Evolutionary conservation across 2,329 filamentous ascomycete genomes (phyloP).

Genomic region (Myrmaecium sp.): DNA sequence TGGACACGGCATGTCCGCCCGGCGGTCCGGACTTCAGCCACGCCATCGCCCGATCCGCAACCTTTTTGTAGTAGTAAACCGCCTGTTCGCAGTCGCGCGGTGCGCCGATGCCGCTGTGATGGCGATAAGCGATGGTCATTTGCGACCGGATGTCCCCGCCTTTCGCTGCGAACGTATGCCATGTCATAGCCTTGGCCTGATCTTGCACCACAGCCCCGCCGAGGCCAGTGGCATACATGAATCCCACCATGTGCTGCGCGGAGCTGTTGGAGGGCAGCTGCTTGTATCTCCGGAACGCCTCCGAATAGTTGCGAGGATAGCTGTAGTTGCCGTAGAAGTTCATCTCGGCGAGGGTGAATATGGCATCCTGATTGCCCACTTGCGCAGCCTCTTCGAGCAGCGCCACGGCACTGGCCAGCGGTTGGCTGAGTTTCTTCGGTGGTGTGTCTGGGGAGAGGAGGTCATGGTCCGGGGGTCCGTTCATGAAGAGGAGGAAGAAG

Average conservation of each 20-base stretch:
- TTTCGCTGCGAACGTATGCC: constrained; percentile 85
- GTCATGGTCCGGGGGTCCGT: constrained; percentile 35
- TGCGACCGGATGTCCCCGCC: constrained; percentile 70
- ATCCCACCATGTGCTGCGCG: constrained; percentile 85
- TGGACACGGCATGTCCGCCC: constrained; percentile 61
- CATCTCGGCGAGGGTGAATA: constrained; percentile 81
- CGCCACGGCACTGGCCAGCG: constrained; percentile 39
- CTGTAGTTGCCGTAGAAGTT: constrained; percentile 95
- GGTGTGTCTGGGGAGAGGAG: constrained; percentile 20
- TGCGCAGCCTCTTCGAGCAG: constrained; percentile 42
- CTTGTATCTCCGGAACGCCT: constrained; percentile 68
- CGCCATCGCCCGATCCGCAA: constrained; percentile 79
- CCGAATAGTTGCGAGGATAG: constrained; percentile 62
- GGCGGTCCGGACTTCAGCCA: constrained; percentile 85
- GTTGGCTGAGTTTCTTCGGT: constrained; percentile 28
- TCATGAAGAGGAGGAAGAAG: constrained; percentile 49
- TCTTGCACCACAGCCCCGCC: constrained; percentile 65
- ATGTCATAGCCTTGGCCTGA: constrained; percentile 80
- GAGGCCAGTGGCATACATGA: constrained; percentile 90
- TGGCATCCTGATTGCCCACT: constrained; percentile 55
- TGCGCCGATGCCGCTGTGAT: constrained; percentile 72
- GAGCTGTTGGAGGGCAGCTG: constrained; percentile 71
- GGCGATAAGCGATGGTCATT: constrained; percentile 82
- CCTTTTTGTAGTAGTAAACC: constrained; percentile 75
- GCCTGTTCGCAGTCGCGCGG: constrained; percentile 74